Evolutionary conservation across 805 yeast species (phyloP), one percentile per base, ranked within the genome.

Genomic region (Maudiozyma serrabonitensis): DNA sequence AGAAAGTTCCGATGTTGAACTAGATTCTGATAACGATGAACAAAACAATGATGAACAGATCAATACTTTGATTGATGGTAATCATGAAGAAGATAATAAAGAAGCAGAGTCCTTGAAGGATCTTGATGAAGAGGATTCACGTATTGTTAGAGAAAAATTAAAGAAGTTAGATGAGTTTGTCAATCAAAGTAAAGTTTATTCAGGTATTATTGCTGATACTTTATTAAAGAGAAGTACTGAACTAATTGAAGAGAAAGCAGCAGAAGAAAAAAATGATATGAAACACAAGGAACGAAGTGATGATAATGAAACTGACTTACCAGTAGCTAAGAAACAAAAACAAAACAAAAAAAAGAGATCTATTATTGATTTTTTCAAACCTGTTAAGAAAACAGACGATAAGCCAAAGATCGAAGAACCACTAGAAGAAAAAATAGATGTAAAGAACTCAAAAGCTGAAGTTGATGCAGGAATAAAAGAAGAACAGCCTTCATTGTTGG

Each of bases 121-220:
- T 26, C 41, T 52, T n/a, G 54, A 58, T 38, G 61, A 60, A 38
- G 61, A 65, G 43, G 71, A 80, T 49, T 64, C 65, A 7, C 66
- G 77, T 18, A 71, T 79, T 2, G 69, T 69, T n/a, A 79, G 80
- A 39, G 68, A 71, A 43, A 87, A 87, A 59, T 69, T 88, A 42
- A 75, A 76, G 48, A 75, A 87, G 48, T 69, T 91, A 48, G 78
- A 86, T 50, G 81, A 79, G 37, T 72, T 91, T 54, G 88, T 91
- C n/a, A 84, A 85, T 58, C 83, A 87, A 60, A 87, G 96, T 16
- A 90, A 88, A 61, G 78, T 90, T 1, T 91, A 87, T 66, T 84
- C 97, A 1, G 79, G 82, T 53, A 87, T 91, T 55, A 86, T 91
- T 41, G 81, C 95, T 3, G 90, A 88, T 46, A 82, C 90, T 11